Evolutionary conservation across 352 stramenopile genomes (phyloP), one percentile per base, ranked within the genome.

Genomic region (Pilasporangium apinafurcum): DNA sequence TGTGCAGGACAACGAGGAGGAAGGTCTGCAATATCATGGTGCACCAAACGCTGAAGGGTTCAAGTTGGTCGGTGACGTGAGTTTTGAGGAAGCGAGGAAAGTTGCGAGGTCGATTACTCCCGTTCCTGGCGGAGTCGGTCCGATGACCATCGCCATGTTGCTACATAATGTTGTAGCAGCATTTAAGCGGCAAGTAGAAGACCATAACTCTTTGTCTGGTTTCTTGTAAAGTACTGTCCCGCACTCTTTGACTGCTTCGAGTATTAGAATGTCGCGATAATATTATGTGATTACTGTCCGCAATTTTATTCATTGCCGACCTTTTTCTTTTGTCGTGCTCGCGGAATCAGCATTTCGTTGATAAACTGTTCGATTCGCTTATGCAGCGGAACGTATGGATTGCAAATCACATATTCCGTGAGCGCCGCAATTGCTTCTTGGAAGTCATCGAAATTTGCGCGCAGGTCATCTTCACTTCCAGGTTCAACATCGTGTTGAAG

Each of bases 91-190:
- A 34, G 96, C 74, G 4, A 69, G 60, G 35, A 54, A 70, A 18
- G 80, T 97, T 22, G 95, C 87, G 0, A 84, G 78, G 3, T 81
- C 80, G 35, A 91, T 99, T 51, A 99, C 97, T 9, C 97, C 97
- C 2, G 97, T 99, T n/a, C 95, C 96, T 10, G 83, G 84, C 25
- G 97, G 97, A 45, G 96, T 99, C 31, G 97, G 97, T 2, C 97
- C 97, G 13, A 99, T 99, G 96, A 99, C 93, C 8, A 98, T 98
- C 51, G 85, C 92, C 8, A 98, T 96, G 88, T 59, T 97, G 44
- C 83, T 97, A 30, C 77, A 92, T 34, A 97, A 97, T 62, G 78
- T 90, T 24, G 69, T 90, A 17, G 67, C 69, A 3, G 74, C 78
- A 1, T 90, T 80, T 61, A 86, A 82, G 49, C 73, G 74, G 31